Conservation (phyloP, 2,329 filamentous ascomycete genomes). For the Colletotrichum plurivorum region DNA sequence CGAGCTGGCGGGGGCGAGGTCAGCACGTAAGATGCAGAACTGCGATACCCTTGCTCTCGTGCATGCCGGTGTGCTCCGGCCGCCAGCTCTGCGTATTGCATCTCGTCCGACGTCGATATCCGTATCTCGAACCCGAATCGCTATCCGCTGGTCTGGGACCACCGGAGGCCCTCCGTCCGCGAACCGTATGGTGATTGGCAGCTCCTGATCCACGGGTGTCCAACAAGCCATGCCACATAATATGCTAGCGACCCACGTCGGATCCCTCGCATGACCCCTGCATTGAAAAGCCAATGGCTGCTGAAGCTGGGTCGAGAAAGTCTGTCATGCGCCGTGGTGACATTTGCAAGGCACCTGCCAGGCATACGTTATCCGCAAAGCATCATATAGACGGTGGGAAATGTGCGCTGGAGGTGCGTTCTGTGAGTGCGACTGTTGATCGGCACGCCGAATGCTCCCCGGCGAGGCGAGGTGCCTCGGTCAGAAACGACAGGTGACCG, state of each 20-base stretch:
- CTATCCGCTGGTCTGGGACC: slow-evolving; percentile 24
- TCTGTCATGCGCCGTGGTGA: too few species aligned
- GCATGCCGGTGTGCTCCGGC: slow-evolving; percentile 10
- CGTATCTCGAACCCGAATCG: slow-evolving; percentile 6
- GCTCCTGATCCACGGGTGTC: not conserved
- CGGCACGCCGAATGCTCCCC: too few species aligned
- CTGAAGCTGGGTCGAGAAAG: too few species aligned
- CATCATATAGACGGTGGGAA: too few species aligned
- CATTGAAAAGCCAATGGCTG: too few species aligned
- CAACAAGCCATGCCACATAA: not conserved
- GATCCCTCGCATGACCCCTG: not conserved
- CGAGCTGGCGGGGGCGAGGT: slow-evolving; percentile 6
- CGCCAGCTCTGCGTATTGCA: not conserved
- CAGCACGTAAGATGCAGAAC: slow-evolving; percentile 5
- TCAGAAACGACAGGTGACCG: not conserved
- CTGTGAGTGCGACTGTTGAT: too few species aligned
- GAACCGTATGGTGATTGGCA: not conserved
- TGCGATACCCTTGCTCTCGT: not conserved
- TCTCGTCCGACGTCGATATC: slow-evolving; percentile 2
- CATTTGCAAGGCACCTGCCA: too few species aligned
- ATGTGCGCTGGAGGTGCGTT: too few species aligned
- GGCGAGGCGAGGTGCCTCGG: not conserved
- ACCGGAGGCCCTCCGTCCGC: slow-evolving; percentile 10
- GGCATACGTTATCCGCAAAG: too few species aligned
- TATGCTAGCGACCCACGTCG: too few species aligned